A percentile compares a stretch with the other conserved stretches of the same genome.
These are phyloP conservation scores for Tilletia caries DNA, from an alignment of 1,284 basidiomycete genomes.

Conservation along the genomic window DNA sequence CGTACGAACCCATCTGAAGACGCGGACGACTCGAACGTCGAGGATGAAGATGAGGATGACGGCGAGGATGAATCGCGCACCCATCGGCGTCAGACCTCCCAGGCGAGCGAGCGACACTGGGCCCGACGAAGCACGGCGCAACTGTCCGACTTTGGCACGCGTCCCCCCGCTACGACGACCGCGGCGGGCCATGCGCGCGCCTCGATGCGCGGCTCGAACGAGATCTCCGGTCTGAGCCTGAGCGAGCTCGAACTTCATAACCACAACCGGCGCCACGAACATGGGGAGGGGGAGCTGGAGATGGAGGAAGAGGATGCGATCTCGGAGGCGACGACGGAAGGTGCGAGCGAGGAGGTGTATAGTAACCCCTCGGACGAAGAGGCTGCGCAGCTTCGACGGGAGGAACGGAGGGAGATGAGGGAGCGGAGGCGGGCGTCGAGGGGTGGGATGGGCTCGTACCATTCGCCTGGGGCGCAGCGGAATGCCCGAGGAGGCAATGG, in stretches of 20 bases:
- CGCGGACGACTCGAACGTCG: slow-evolving; percentile 38
- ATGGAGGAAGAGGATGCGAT: slow-evolving; percentile 11
- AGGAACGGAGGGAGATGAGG: slow-evolving; percentile 26
- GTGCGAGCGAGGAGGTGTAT: slow-evolving; percentile 31
- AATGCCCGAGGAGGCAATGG: too few species aligned
- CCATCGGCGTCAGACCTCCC: slow-evolving; percentile 2
- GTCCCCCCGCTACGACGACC: not conserved
- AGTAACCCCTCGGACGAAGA: slow-evolving; percentile 49
- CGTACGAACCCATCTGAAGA: slow-evolving; percentile 46
- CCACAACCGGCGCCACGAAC: too few species aligned
- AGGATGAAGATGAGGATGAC: slow-evolving; percentile 26
- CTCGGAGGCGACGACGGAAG: slow-evolving; percentile 1
- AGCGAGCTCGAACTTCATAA: not conserved
- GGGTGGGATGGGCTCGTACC: not conserved
- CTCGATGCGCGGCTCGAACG: slow-evolving; percentile 10
- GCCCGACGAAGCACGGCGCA: slow-evolving; percentile 6
- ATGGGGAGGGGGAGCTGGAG: slow-evolving; percentile 14
- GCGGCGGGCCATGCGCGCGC: slow-evolving; percentile 4
- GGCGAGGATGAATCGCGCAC: slow-evolving; percentile 5
- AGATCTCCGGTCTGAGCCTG: not conserved
- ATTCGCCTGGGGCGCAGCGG: not conserved
- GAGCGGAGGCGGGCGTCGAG: slow-evolving; percentile 17
- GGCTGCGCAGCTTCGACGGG: slow-evolving; percentile 31
- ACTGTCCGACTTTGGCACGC: slow-evolving; percentile 8
- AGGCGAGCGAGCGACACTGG: slow-evolving; percentile 6